Evolutionary conservation across 2,329 filamentous ascomycete species (phyloP), one percentile per base, ranked within the genome.

Genomic region (Penicillium italicum): DNA sequence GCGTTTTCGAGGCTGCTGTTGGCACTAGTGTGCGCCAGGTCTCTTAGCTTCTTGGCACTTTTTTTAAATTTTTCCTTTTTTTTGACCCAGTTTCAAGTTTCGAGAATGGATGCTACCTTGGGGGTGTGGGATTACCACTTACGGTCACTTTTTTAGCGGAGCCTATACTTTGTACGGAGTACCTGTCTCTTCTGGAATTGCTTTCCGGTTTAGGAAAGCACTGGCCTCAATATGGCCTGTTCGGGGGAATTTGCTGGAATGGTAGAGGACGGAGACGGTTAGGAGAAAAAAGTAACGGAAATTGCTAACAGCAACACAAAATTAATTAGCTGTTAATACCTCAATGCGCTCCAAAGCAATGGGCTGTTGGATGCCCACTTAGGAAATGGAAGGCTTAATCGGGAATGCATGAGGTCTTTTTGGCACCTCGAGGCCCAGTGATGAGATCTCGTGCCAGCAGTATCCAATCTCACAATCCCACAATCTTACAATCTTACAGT

Each of bases 1-100:
- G 62, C 63, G 63, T 64, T 64, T 58, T 42, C 60, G 58, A 65
- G 56, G 55, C 59, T 45, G 45, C 30, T 40, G 36, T 42, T 46
- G 47, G 24, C 59, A 53, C 63, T 64, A 64, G 60, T 56, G 44
- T 30, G 30, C 56, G 34, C 57, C 60, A 50, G 50, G 14, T 44
- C 52, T 37, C 61, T 63, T 64, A 55, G 62, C 58, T 49, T 34
- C 18, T 31, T 31, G 10, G 36, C 16, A n/a, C 5, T 5, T 28
- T 36, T 49, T 51, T 50, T 50, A n/a, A n/a, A n/a, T n/a, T n/a
- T n/a, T n/a, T n/a, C n/a, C n/a, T 40, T 18, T 26, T 48, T 48
- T 31, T 34, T n/a, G 41, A 5, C 8, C 45, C n/a, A 34, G 40
- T 44, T 50, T 54, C 38, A 22, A 48, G 46, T 44, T 55, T 56